These are phyloP conservation scores for Monosporascus sp. DNA, from an alignment of 2,329 filamentous ascomycete genomes.

Conservation along the genomic window DNA sequence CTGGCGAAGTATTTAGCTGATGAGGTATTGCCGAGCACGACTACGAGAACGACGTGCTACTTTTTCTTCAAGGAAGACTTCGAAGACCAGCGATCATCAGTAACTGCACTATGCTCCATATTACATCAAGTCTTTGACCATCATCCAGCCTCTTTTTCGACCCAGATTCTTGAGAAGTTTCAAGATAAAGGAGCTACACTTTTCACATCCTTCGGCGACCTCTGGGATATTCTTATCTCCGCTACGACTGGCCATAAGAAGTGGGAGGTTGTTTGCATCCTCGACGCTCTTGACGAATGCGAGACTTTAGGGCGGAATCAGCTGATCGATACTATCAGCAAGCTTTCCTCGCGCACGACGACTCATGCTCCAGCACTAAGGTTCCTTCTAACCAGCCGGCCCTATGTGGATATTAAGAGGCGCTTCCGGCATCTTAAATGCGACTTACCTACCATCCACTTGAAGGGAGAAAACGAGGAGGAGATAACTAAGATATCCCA, in stretches of 20 bases:
- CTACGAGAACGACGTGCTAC: constrained; percentile 27
- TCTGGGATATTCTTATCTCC: constrained; percentile 27
- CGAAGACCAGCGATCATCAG: constrained; percentile 26
- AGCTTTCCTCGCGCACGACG: constrained; percentile 1
- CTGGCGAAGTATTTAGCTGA: constrained; percentile 33
- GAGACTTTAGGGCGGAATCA: constrained; percentile 23
- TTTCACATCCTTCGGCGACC: constrained; percentile 17
- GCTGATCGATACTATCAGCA: neutral
- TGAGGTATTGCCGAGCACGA: constrained; percentile 11
- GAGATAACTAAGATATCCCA: constrained; percentile 22
- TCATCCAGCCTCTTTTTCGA: constrained; percentile 16
- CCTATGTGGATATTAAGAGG: constrained; percentile 22
- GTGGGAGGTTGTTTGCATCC: constrained; percentile 27
- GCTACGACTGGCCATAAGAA: constrained; percentile 1
- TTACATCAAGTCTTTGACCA: constrained; percentile 33
- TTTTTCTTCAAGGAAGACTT: constrained; percentile 42
- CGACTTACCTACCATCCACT: constrained; percentile 21
- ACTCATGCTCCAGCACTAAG: constrained; percentile 19
- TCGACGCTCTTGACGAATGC: constrained; percentile 40
- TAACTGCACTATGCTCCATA: constrained; percentile 28
- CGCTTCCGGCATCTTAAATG: constrained; percentile 17
- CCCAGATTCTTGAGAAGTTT: constrained; percentile 14
- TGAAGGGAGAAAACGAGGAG: constrained; percentile 19
- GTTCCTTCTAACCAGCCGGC: constrained; percentile 34
- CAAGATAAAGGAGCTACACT: constrained; percentile 6